Base-by-base conservation (phyloP, 768 basidiomycete genomes). In the Russula abietina region DNA sequence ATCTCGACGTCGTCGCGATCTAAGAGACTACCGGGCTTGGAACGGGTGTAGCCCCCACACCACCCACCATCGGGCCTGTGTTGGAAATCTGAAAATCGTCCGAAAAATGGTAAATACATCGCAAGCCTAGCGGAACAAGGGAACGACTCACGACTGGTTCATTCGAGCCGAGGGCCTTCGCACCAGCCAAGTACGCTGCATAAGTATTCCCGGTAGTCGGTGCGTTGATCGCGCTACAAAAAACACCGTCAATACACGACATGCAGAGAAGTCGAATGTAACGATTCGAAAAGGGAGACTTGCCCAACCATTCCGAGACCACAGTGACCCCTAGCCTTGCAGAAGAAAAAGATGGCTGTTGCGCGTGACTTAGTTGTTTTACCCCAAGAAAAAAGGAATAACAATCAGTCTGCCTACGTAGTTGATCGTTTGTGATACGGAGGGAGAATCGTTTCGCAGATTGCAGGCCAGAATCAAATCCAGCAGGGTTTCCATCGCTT, bases 341-440 rank as follows among this genome's bases (percentile, higher is more conserved):
- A 83, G 69, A 79, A 78, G 79, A 79, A 83, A 78, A 79, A 84
- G 59, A 84, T 80, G 22, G 82, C 81, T 83, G 60, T 19, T 62
- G 36, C 2, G 38, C 43, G 26, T 19, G n/a, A n/a, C n/a, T n/a
- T n/a, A 19, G 7, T 26, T n/a, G 36, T 38, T 30, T 55, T 7
- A 12, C 17, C 17, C 36, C 4, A 16, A 1, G 33, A 30, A 16
- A 28, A 17, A 30, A 49, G 33, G 6, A 5, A 30, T 24, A 19
- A 26, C 4, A 16, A 54, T 45, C 45, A 12, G 28, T n/a, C 9
- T 52, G 71, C 80, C 65, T 68, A 82, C 81, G 82, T 45, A 76
- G 64, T 3, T 75, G 74, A 67, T 77, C 77, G 65, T 80, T 77
- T 22, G 76, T 78, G 66, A 84, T 76, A 51, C 73, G 78, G 60